These are phyloP conservation scores for Crithidia fasciculata DNA, from an alignment of 208 protist genomes.

Conservation along the genomic window DNA sequence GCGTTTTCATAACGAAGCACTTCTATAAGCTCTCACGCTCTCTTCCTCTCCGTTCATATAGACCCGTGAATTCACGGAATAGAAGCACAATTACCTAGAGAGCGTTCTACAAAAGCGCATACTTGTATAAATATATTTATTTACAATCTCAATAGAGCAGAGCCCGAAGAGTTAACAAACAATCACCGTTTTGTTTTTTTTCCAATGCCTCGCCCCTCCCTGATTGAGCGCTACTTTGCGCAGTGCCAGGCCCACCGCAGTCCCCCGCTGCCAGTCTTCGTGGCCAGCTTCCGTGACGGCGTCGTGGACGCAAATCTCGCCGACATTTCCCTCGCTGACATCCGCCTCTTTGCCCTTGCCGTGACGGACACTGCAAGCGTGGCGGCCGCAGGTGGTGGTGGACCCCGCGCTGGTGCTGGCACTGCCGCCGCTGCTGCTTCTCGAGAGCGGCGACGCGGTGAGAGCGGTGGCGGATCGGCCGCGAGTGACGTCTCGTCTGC, in stretches of 20 bases:
- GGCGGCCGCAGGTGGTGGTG: background rate
- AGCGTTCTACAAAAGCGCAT: too few relatives aligned
- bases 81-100: too few relatives aligned
- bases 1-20: background rate
- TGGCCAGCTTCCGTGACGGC: constrained; percentile 37
- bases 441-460: background rate
- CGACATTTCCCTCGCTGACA: constrained; percentile 35
- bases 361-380: constrained; percentile 13
- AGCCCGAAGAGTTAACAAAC: too few relatives aligned
- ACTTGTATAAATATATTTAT: too few relatives aligned
- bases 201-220: constrained; percentile 38
- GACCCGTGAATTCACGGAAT: too few relatives aligned
- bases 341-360: constrained; percentile 46
- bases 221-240: constrained; percentile 58
- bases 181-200: too few relatives aligned
- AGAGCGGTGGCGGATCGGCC: background rate
- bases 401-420: background rate
- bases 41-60: too few relatives aligned
- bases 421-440: background rate
- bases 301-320: constrained; percentile 59
- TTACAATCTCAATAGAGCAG: too few relatives aligned
- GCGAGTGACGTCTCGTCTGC: constrained; percentile 15
- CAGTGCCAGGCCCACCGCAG: constrained; percentile 53
- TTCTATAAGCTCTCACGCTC: too few relatives aligned
- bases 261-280: constrained; percentile 49